Base-by-base conservation (phyloP, 2,329 filamentous ascomycete genomes). In the Zalaria sp. region DNA sequence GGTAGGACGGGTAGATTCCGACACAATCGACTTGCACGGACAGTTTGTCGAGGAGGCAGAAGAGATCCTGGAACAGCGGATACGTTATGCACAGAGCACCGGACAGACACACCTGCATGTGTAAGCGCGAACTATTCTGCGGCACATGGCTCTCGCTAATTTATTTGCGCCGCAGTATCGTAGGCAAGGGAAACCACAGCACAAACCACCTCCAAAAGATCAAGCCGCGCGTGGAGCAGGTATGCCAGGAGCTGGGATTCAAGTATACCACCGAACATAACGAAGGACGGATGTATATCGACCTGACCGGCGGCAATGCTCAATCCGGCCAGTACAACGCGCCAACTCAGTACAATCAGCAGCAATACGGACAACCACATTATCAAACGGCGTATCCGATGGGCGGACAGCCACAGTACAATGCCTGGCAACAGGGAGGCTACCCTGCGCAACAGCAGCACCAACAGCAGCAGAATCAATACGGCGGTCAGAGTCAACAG, bases 41-140 rank as follows among this genome's bases (percentile, higher is more conserved):
- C 83, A 93, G 57, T 95, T 82, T 55, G 88, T 94, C 45, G 85
- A 94, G 59, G 91, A 96, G 67, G 91, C 91, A 4, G 87, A 94
- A 67, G 76, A 85, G 49, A 91, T 95, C 43, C 68, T 96, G 25
- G 84, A 89, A 65, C 72, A 84, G 62, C 74, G 91, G 50, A 93
- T 98, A 56, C 75, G 77, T 50, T 79, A 83, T 51, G 87, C 87
- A 44, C 76, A 77, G 57, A 61, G 72, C 41, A 72, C 76, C 31
- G 84, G 84, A 0, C 81, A 93, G 65, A 76, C 69, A 18, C 85
- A 94, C 64, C 67, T 98, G 43, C 87, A 94, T 64, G 88, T 93
- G 68, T 75, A 63, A 53, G 71, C 57, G 39, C 11, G 35, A 7
- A 25, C 18, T 27, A 8, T 18, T 18, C 18, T 18, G 18, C 18